Percentiles rank a stretch among this genome's conserved stretches.
These are phyloP conservation scores for Ophioceras dolichostomum DNA, from an alignment of 2,329 filamentous ascomycete species.

Conservation along the genomic window DNA sequence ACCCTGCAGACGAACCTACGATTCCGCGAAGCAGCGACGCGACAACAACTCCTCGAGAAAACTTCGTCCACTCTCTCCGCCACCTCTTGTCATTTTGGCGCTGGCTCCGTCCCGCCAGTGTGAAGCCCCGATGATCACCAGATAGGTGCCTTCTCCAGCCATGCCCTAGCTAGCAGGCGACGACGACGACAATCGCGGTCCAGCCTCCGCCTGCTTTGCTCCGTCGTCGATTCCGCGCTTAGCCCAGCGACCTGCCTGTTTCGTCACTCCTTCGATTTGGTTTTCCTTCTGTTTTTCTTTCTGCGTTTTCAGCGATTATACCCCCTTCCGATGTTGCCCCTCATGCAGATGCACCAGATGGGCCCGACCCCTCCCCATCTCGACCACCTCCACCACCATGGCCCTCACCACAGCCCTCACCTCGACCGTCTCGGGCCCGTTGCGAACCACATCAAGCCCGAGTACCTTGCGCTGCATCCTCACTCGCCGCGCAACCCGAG, in stretches of 20 bases:
- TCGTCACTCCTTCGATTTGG: no score
- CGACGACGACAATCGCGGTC: slow-evolving; percentile 15
- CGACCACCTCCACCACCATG: no score
- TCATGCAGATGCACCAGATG: slow-evolving; percentile 35
- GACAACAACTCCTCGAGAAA: no score
- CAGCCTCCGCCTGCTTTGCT: no score
- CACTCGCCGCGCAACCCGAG: no score
- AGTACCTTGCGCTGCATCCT: slow-evolving; percentile 13
- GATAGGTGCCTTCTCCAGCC: slow-evolving; percentile 21
- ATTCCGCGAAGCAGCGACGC: no score
- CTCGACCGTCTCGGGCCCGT: slow-evolving; percentile 21
- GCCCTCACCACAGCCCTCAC: no score
- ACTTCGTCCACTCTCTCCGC: no score
- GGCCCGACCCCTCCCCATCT: slow-evolving; percentile 28
- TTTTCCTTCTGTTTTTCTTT: background rate
- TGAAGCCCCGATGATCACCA: slow-evolving; percentile 25
- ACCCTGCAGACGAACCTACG: no score
- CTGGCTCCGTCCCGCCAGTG: slow-evolving; percentile 6
- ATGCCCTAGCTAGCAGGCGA: slow-evolving; percentile 29
- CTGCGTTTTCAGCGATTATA: background rate
- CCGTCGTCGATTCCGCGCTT: no score
- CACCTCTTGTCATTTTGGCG: no score
- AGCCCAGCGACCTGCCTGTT: no score
- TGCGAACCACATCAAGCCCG: slow-evolving; percentile 15
- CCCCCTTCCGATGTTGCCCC: slow-evolving; percentile 28